Evolutionary conservation across 2,329 filamentous ascomycete species (phyloP).

Genomic region (Penicillium occitanis): DNA sequence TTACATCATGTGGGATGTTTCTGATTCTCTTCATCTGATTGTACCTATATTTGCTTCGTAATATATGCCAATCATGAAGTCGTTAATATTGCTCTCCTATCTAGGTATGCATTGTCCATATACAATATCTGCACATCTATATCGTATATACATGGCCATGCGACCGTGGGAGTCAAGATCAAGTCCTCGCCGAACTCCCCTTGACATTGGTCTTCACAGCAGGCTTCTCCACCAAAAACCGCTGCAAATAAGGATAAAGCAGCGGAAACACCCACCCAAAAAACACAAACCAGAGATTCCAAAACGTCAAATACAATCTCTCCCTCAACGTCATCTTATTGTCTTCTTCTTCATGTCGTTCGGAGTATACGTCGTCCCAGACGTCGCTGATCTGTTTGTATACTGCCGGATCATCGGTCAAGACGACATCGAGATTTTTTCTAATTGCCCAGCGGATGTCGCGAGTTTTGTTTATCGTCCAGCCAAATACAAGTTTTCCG

Average conservation of each 20-base stretch:
- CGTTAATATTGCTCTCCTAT: not conserved
- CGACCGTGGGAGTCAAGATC: not conserved
- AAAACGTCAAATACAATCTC: constrained; percentile 5
- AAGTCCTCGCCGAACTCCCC: constrained; percentile 8
- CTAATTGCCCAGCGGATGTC: constrained; percentile 80
- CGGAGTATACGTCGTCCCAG: constrained; percentile 13
- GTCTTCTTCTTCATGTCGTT: constrained; percentile 4
- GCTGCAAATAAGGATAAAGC: constrained; percentile 13
- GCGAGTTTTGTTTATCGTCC: constrained; percentile 80
- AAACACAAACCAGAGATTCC: constrained; percentile 15
- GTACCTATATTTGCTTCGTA: not conserved
- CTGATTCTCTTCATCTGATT: not conserved
- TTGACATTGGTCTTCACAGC: constrained; percentile 2
- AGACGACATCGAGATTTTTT: constrained; percentile 70
- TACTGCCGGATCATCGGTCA: constrained; percentile 74
- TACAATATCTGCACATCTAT: not conserved
- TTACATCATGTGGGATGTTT: not conserved
- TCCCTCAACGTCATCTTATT: constrained; percentile 14
- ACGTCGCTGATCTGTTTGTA: constrained; percentile 17
- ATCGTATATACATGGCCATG: not conserved
- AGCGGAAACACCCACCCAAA: constrained; percentile 17
- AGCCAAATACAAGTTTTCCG: constrained; percentile 67
- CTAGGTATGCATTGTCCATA: not conserved
- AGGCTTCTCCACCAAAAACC: constrained; percentile 15
- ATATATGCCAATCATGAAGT: not conserved